Conservation (phyloP, 148 eudicot genomes). For the Hydrangea macrophylla region DNA sequence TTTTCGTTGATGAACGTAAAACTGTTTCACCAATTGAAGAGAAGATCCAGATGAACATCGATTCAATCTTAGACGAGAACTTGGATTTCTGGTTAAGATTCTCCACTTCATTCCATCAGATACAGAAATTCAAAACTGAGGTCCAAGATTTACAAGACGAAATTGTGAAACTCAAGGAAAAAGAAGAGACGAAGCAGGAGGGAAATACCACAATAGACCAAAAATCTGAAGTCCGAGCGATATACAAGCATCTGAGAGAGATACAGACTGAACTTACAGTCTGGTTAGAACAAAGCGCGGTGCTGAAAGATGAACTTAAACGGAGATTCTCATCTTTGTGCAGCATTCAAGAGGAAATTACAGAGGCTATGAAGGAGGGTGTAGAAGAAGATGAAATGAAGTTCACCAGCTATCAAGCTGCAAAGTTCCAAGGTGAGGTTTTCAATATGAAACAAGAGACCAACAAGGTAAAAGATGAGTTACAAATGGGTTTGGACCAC, state of each 20-base stretch:
- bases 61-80: slow-evolving; percentile 70
- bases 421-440: slow-evolving; percentile 86
- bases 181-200: slow-evolving; percentile 37
- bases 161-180: slow-evolving; percentile 39
- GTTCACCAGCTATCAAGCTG: slow-evolving; percentile 82
- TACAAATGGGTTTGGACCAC: slow-evolving; percentile 70
- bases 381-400: slow-evolving; percentile 67
- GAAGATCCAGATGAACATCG: slow-evolving; percentile 57
- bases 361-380: slow-evolving; percentile 50
- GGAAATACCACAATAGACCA: slow-evolving; percentile 20
- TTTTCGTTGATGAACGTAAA: slow-evolving; percentile 19
- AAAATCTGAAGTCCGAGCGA: slow-evolving; percentile 57
- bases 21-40: slow-evolving; percentile 52
- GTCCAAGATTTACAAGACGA: slow-evolving; percentile 60
- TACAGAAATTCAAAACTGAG: slow-evolving; percentile 64
- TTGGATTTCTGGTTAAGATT: slow-evolving; percentile 82
- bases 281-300: slow-evolving; percentile 69
- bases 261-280: slow-evolving; percentile 59
- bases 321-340: slow-evolving; percentile 54
- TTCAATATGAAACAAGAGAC: slow-evolving; percentile 95
- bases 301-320: slow-evolving; percentile 62
- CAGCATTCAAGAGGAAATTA: slow-evolving; percentile 64
- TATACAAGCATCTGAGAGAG: slow-evolving; percentile 74
- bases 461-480: slow-evolving; percentile 72
- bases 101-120: slow-evolving; percentile 61